These are phyloP conservation scores for Plenodomus biglobosus DNA, from an alignment of 2,329 filamentous ascomycete genomes.

Conservation along the genomic window DNA sequence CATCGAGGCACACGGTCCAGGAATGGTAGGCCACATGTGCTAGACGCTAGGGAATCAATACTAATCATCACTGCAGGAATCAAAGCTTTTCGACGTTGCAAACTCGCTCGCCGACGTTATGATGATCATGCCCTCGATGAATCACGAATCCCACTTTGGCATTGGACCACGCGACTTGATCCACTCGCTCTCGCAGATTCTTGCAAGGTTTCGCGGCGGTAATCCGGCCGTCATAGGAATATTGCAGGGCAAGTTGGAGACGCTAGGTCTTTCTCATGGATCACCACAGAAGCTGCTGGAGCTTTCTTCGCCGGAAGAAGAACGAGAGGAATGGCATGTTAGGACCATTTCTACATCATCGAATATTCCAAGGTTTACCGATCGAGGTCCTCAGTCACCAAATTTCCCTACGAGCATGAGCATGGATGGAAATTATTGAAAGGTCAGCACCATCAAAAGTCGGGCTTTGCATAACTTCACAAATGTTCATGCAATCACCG, in stretches of 20 bases:
- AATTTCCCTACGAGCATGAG: constrained; percentile 18
- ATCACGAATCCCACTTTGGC: constrained; percentile 34
- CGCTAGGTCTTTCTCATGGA: constrained; percentile 28
- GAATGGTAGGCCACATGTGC: constrained; percentile 31
- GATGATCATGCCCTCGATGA: constrained; percentile 40
- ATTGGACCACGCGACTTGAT: constrained; percentile 40
- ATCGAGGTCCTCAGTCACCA: constrained; percentile 12
- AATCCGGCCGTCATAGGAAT: constrained; percentile 40
- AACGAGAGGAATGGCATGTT: constrained; percentile 30
- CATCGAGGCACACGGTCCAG: constrained; percentile 40
- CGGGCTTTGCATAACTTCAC: background rate
- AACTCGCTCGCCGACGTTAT: constrained; percentile 42
- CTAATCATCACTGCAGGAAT: constrained; percentile 24
- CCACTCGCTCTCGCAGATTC: constrained; percentile 34
- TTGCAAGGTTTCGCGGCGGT: constrained; percentile 36
- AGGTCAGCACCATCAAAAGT: background rate
- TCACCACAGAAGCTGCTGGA: constrained; percentile 37
- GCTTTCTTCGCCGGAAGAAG: constrained; percentile 37
- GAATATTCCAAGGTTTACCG: constrained; percentile 10
- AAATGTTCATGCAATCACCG: background rate
- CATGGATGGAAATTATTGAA: constrained; percentile 18
- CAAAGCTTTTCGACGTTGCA: constrained; percentile 41
- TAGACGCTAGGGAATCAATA: background rate
- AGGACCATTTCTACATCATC: constrained; percentile 23
- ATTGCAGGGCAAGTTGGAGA: constrained; percentile 35